Evolutionary conservation across 2,329 filamentous ascomycete genomes (phyloP), one percentile per base, ranked within the genome.

Genomic region (Elsinoe ampelina): DNA sequence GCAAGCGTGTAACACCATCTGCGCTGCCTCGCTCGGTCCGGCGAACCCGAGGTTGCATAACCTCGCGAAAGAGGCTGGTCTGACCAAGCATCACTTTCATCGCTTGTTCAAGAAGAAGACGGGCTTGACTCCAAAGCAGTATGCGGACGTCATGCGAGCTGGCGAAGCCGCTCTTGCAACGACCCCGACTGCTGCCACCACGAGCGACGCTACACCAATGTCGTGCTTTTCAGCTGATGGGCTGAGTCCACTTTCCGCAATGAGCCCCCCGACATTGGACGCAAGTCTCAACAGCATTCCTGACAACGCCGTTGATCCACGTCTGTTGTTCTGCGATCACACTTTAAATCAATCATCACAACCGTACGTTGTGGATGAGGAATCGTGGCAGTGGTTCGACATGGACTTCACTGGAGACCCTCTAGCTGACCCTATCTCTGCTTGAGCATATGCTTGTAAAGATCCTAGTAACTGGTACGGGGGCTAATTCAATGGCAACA

Each of bases 41-140:
- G 59, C 63, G 59, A 58, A 39, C 58, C 71, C 71, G 58, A 73
- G 68, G 43, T 61, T 80, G 50, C 71, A 75, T 32, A 69, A 73
- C 19, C 69, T 83, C 64, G 80, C 80, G 6, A 70, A 65, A 42
- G 71, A 73, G 63, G 77, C 76, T 4, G 76, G 77, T 0, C 66
- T 82, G 36, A 80, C 79, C 8, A 77, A 79, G 54, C 77, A 80
- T 67, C 80, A 83, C 63, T 80, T 83, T 52, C 78, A 81, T 62
- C 75, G 80, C 20, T 73, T 80, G 3, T 83, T 83, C 63, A 83
- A 80, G 66, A 75, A 75, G 63, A 74, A 73, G 42, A 75, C 74
- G 13, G 79, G 80, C 6, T 58, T 76, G 41, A 82, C 80, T 48
- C 78, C 78, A 2, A 75, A 74, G 22, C 71, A 72, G 58, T 75